Conservation (phyloP, 305 asterid species). For the Nicotiana rustica region DNA sequence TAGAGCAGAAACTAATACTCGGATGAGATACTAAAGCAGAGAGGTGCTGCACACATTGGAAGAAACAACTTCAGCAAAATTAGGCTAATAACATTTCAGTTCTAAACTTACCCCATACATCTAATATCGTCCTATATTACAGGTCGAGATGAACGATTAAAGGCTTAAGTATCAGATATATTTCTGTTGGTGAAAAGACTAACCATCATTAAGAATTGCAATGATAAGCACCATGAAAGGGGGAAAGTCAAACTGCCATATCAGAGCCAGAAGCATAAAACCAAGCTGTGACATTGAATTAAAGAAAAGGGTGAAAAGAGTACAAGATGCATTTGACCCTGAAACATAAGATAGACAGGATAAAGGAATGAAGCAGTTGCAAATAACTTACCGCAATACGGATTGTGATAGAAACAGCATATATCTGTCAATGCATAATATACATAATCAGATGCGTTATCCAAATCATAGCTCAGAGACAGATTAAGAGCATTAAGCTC, state of each 20-base stretch:
- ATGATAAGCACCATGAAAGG: constrained; percentile 99
- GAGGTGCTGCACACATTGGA: neutral
- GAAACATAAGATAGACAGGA: constrained; percentile 12
- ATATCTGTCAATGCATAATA: constrained; percentile 67
- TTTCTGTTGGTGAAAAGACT: constrained; percentile 32
- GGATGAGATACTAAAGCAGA: constrained; percentile 24
- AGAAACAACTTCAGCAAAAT: neutral
- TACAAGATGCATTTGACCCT: constrained; percentile 22
- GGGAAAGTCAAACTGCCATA: constrained; percentile 96
- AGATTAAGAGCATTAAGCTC: constrained; percentile 24
- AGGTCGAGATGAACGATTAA: neutral
- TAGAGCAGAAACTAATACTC: constrained; percentile 24
- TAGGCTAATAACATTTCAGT: neutral
- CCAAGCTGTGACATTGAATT: constrained; percentile 73
- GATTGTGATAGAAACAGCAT: constrained; percentile 98
- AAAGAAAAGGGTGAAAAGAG: constrained; percentile 31
- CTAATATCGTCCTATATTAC: neutral
- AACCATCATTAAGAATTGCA: constrained; percentile 96
- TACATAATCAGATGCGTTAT: constrained; percentile 26
- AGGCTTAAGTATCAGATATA: constrained; percentile 17
- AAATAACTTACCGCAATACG: constrained; percentile 91
- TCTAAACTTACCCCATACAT: constrained; percentile 4
- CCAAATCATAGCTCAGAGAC: neutral
- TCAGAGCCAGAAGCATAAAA: constrained; percentile 92
- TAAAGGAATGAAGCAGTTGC: constrained; percentile 15